Evolutionary conservation across 371 early-diverging fungal genomes (phyloP), one percentile per base, ranked within the genome.

Genomic region (Rhizopus microsporus): DNA sequence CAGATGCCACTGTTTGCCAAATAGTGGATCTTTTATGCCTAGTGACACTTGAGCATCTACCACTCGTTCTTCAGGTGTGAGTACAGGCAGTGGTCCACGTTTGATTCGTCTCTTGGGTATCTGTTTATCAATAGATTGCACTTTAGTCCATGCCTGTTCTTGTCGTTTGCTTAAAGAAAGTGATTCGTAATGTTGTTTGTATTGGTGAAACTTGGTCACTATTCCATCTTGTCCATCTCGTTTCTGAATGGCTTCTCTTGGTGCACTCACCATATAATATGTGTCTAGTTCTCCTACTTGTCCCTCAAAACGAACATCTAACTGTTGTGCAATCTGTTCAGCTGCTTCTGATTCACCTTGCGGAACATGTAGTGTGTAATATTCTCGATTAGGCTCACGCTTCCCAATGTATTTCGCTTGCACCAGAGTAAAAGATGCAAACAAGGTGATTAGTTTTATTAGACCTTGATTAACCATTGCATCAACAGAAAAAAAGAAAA

Each of bases 1-100:
- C 80, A 93, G 72, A 76, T 93, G 93, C 94, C 94, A 94, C 67
- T 94, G 94, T 16, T 85, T 74, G 23, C 54, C 39, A 62, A 93
- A 90, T 51, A 85, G 86, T n/a, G 94, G 94, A 69, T 96, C 96
- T 5, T 37, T 30, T 32, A 93, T 88, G 7, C 55, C 63, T 33
- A 80, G 48, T 5, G 59, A 23, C 12, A 53, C 59, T 46, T 60
- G 63, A 15, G 53, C 47, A 7, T 68, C 63, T n/a, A 52, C 56
- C 3, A 60, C 47, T 29, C 43, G 32, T 12, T 59, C 52, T 37
- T 62, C 40, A 16, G 68, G 56, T 49, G 49, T 32, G 16, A 40
- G 45, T 15, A 42, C 48, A 33, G 67, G 70, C n/a, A 75, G 56
- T 7, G 64, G 67, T 7, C 51, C 66, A 45, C 78, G 70, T 48